Evolutionary conservation across 1,139 yeast genomes (phyloP), one percentile per base, ranked within the genome.

Genomic region (Candida sp.): DNA sequence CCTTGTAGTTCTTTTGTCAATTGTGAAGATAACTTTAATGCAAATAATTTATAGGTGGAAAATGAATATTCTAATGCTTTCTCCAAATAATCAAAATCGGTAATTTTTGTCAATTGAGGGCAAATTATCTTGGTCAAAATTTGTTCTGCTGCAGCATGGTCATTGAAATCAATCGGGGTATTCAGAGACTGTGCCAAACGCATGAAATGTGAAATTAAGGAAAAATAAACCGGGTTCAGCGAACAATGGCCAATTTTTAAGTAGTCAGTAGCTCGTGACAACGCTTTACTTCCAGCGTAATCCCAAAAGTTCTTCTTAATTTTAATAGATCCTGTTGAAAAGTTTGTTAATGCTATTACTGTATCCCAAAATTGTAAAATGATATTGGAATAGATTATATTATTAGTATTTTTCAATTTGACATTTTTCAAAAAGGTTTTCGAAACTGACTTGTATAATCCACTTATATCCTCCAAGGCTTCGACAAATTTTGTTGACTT

Each of bases 341-440:
- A 70, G 5, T 57, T 51, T 1, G 80, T 73, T 36, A 83, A 55
- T 1, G 62, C 54, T 1, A 64, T 60, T 29, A 84, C 55, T 0
- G 81, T 65, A 15, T 74, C 72, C 58, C 85, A 58, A 9, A 82
- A 72, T 23, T 76, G 75, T 1, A 81, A 53, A 1, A 82, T 62
- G 1, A 77, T 51, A 5, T 69, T 53, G 0, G 84, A 68, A 49
- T 75, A 76, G 1, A 77, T 51, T 2, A 77, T 52, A 5, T 66
- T 57, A 5, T 53, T 49, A 21, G 52, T 47, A 5, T 53, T 56
- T 36, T 70, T 65, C 41, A 81, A 64, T 33, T 79, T 74, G 27
- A 82, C 61, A 1, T 77, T 70, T 55, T 79, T 81, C 36, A 84
- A 54, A 36, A 82, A 63, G 40, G 74, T 68, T 48, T 79, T 82